Conservation (phyloP, 1,139 yeast species). For the Magnusiomyces ingens region DNA sequence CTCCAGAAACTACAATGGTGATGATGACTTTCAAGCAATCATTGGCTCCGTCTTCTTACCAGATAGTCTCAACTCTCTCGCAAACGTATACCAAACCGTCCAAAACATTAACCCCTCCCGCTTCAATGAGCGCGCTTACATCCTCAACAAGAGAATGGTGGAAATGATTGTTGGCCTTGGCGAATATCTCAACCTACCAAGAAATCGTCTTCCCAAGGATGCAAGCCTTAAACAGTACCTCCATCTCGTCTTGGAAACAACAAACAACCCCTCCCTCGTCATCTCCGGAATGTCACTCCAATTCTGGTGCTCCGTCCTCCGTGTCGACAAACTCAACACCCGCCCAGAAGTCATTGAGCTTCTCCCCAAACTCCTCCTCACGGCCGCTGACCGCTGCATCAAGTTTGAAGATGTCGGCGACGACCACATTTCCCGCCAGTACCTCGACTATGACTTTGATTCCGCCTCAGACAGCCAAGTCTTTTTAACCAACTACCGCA, state of each 20-base stretch:
- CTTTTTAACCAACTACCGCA: slow-evolving; percentile 73
- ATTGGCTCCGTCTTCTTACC: slow-evolving; percentile 72
- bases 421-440: slow-evolving; percentile 56
- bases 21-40: slow-evolving; percentile 69
- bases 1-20: slow-evolving; percentile 66
- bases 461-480: slow-evolving; percentile 73
- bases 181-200: slow-evolving; percentile 53
- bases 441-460: slow-evolving; percentile 78
- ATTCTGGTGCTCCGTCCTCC: slow-evolving; percentile 86
- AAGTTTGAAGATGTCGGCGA: slow-evolving; percentile 66
- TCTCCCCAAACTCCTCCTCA: slow-evolving; percentile 63
- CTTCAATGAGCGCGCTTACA: slow-evolving; percentile 70
- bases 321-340: slow-evolving; percentile 64
- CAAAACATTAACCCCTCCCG: slow-evolving; percentile 58
- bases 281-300: slow-evolving; percentile 86
- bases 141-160: slow-evolving; percentile 78
- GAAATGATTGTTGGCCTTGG: slow-evolving; percentile 91
- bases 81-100: slow-evolving; percentile 57
- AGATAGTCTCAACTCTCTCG: slow-evolving; percentile 62
- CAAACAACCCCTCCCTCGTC: slow-evolving; percentile 79
- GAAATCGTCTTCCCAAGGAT: slow-evolving; percentile 37
- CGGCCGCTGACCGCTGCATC: slow-evolving; percentile 71
- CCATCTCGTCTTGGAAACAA: slow-evolving; percentile 68
- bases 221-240: slow-evolving; percentile 61
- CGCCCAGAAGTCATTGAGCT: slow-evolving; percentile 42